Percentiles rank a stretch among this genome's conserved stretches.
These are phyloP conservation scores for Alternaria viburni DNA, from an alignment of 2,329 filamentous ascomycete genomes.

Conservation along the genomic window DNA sequence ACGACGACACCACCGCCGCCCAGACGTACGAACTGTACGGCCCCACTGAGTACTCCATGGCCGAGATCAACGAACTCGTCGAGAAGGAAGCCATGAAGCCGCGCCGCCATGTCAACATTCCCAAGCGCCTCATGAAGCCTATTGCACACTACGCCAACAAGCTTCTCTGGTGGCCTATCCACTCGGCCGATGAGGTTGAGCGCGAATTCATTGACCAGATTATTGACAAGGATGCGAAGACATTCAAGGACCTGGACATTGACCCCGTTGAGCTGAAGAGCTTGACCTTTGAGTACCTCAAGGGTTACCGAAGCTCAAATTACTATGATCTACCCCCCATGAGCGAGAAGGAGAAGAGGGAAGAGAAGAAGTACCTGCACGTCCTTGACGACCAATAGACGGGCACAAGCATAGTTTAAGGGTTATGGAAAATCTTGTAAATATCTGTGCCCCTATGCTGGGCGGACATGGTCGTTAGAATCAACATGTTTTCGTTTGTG, in stretches of 20 bases:
- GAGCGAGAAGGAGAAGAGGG: slow-evolving; percentile 90
- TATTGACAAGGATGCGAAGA: slow-evolving; percentile 91
- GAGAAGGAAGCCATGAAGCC: slow-evolving; percentile 92
- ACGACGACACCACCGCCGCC: slow-evolving; percentile 86
- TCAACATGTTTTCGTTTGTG: slow-evolving; percentile 22
- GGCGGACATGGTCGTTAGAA: slow-evolving; percentile 28
- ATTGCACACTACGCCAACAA: slow-evolving; percentile 77
- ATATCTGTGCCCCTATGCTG: slow-evolving; percentile 30
- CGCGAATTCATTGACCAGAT: slow-evolving; percentile 90
- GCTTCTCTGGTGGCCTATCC: slow-evolving; percentile 84
- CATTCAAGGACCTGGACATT: slow-evolving; percentile 91
- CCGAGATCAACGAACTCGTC: slow-evolving; percentile 84
- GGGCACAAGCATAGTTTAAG: not conserved
- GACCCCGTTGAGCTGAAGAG: slow-evolving; percentile 84
- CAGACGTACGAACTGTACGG: slow-evolving; percentile 96
- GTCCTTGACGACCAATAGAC: slow-evolving; percentile 60
- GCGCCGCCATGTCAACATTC: slow-evolving; percentile 88
- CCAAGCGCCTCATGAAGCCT: slow-evolving; percentile 80
- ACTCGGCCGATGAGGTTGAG: slow-evolving; percentile 85
- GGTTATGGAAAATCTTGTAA: slow-evolving; percentile 29
- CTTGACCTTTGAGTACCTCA: slow-evolving; percentile 92
- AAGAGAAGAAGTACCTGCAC: slow-evolving; percentile 97
- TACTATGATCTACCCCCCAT: slow-evolving; percentile 94
- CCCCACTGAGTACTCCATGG: slow-evolving; percentile 88
- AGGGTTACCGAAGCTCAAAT: slow-evolving; percentile 85